phyloP scores from a whole-genome alignment of 140 eudicot genomes.

The Ambrosia hybrid region DNA sequence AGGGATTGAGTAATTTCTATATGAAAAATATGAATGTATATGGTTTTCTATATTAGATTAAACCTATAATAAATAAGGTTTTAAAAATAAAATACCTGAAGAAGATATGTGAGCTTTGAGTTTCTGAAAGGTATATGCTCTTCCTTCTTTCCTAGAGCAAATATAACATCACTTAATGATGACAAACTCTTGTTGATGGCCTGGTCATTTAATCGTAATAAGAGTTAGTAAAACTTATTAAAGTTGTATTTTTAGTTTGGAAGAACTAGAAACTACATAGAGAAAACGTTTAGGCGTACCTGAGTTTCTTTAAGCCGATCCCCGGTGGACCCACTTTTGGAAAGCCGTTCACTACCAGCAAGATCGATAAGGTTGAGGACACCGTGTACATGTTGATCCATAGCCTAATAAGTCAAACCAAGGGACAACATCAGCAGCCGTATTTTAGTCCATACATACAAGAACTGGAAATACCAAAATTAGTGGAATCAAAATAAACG shows the following conservation, averaged over 20 bases:
- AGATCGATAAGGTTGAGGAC: slow-evolving; percentile 91
- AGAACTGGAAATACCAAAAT: neutral
- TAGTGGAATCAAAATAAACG: neutral
- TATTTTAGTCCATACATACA: neutral
- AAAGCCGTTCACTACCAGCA: slow-evolving; percentile 99
- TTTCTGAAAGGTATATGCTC: slow-evolving; percentile 91
- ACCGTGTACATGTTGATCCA: slow-evolving; percentile 97
- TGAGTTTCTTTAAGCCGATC: slow-evolving; percentile 97
- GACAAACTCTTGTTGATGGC: slow-evolving; percentile 95
- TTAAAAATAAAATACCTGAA: slow-evolving; percentile 58
- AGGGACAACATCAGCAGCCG: slow-evolving; percentile 2
- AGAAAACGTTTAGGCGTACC: slow-evolving; percentile 34
- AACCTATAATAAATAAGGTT: no score
- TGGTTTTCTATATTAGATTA: neutral
- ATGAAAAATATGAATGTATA: neutral
- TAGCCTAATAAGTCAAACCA: slow-evolving; percentile 47
- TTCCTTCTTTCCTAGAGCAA: slow-evolving; percentile 89
- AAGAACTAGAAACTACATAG: neutral
- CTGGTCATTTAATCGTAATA: slow-evolving; percentile 31
- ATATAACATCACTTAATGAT: slow-evolving; percentile 90
- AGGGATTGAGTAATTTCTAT: no score
- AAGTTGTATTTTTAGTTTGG: neutral
- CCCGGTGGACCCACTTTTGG: slow-evolving; percentile 97
- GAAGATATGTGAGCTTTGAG: slow-evolving; percentile 95
- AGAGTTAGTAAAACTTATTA: neutral